Percentiles rank a stretch among this genome's conserved stretches.
Conservation (phyloP, 2,329 filamentous ascomycete genomes). For the Colletotrichum sublineola region DNA sequence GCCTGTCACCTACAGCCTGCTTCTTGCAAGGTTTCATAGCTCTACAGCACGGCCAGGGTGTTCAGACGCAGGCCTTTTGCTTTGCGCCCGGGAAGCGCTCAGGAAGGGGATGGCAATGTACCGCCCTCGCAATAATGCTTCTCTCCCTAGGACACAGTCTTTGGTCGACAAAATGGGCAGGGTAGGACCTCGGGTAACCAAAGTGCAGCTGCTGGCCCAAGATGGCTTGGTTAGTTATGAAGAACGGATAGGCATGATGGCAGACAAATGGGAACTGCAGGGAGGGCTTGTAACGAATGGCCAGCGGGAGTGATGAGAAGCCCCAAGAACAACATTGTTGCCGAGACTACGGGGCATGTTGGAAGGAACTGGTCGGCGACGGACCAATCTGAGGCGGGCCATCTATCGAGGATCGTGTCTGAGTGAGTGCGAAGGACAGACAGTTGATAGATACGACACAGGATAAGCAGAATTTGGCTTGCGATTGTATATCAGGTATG, state of each 20-base stretch:
- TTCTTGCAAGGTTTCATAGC: conserved; percentile 3
- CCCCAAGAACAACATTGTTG: conserved; percentile 9
- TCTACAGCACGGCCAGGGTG: conserved; percentile 14
- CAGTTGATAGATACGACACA: not conserved
- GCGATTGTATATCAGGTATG: not conserved
- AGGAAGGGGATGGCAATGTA: not conserved
- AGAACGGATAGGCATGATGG: not conserved
- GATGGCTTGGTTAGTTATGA: conserved; percentile 11
- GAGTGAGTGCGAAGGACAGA: not conserved
- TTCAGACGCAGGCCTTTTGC: conserved; percentile 8
- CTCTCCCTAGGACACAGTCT: not conserved
- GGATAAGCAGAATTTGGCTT: not conserved
- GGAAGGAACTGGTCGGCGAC: not conserved
- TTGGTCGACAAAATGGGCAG: not conserved
- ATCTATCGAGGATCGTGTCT: not conserved
- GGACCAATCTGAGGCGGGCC: conserved; percentile 5
- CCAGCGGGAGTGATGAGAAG: not conserved
- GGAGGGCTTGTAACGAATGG: not conserved
- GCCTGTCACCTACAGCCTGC: not conserved
- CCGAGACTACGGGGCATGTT: conserved; percentile 7
- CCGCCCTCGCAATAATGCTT: not conserved
- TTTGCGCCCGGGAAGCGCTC: not conserved
- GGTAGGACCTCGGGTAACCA: not conserved
- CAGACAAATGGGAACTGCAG: conserved; percentile 14
- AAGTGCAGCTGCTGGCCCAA: not conserved